A percentile compares a stretch with the other conserved stretches of the same genome.
These are phyloP conservation scores for Penicillium sp. DNA, from an alignment of 2,329 filamentous ascomycete genomes.

Conservation along the genomic window DNA sequence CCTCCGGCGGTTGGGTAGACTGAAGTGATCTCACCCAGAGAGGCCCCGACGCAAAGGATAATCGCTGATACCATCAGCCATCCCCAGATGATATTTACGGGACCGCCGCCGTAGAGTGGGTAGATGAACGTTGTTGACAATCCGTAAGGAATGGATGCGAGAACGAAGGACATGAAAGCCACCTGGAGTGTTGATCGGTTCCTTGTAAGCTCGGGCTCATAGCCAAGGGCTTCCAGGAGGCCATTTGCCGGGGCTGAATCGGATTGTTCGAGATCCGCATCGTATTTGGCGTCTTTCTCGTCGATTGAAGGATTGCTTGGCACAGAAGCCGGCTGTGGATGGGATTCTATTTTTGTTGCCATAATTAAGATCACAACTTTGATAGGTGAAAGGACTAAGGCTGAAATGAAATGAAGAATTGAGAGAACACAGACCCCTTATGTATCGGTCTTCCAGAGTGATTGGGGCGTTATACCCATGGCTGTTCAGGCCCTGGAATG, in stretches of 20 bases:
- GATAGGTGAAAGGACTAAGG: neutral
- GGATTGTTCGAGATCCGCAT: conserved; percentile 3
- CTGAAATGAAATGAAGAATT: neutral
- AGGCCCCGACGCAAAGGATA: conserved; percentile 62
- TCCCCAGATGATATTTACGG: conserved; percentile 69
- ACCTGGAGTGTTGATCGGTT: conserved; percentile 49
- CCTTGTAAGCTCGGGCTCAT: conserved; percentile 63
- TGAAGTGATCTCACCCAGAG: conserved; percentile 66
- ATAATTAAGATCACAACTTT: neutral
- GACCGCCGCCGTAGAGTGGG: conserved; percentile 58
- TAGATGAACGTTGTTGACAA: conserved; percentile 66
- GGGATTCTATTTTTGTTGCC: neutral
- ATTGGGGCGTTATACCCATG: neutral
- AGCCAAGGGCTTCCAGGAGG: conserved; percentile 46
- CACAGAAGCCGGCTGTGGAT: neutral
- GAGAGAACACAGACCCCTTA: neutral
- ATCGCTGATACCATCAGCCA: conserved; percentile 65
- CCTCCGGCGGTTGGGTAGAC: conserved; percentile 67
- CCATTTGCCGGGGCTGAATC: conserved; percentile 17
- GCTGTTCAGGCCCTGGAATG: neutral
- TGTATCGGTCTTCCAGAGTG: neutral
- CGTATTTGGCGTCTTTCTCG: neutral
- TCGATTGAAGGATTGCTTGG: neutral
- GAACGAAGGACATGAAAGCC: conserved; percentile 55
- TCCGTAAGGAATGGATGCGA: conserved; percentile 69